Evolutionary conservation across 331 rosid genomes (phyloP), one percentile per base, ranked within the genome.

Genomic region (Erythrophleum ivorense): DNA sequence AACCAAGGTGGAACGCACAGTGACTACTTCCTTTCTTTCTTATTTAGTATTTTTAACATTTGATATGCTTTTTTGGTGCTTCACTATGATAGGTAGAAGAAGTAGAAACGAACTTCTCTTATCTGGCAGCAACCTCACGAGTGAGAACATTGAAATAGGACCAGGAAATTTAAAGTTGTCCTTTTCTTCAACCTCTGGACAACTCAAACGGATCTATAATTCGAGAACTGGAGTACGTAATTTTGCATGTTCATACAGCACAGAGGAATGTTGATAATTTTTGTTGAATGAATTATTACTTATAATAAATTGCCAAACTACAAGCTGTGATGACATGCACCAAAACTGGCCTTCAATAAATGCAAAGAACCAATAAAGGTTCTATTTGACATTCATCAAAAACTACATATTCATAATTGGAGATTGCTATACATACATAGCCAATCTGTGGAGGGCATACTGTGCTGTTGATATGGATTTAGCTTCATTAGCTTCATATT

Each of bases 151-250:
- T 81, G 91, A 85, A 70, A 46, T 91, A 36, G 98, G 98, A 65
- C 92, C 92, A 1, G 98, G 98, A 78, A 71, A 93, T 73, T 81
- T 95, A 48, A 95, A 95, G 87, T 65, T 95, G 94, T 86, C 95
- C 6, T 93, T 93, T 76, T 95, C 97, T 53, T 78, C 76, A 21
- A 66, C 90, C 68, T 86, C 98, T 16, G 98, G 98, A 69, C 94
- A 90, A 83, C 94, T 95, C 75, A 71, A 82, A 72, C 84, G 92
- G 80, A 93, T 95, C 36, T 86, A 89, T 81, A 93, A 89, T 81
- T 83, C 87, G 34, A 86, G 54, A 86, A 90, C 89, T 12, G 93
- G 92, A 82, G 98, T 95, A 84, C 87, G 89, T 86, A 82, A 34
- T 72, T 91, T 79, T 62, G 49, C 74, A 75, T 63, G 14, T 79